Conservation (phyloP, 2,329 filamentous ascomycete genomes). For the Trichoderma oligosporum region DNA sequence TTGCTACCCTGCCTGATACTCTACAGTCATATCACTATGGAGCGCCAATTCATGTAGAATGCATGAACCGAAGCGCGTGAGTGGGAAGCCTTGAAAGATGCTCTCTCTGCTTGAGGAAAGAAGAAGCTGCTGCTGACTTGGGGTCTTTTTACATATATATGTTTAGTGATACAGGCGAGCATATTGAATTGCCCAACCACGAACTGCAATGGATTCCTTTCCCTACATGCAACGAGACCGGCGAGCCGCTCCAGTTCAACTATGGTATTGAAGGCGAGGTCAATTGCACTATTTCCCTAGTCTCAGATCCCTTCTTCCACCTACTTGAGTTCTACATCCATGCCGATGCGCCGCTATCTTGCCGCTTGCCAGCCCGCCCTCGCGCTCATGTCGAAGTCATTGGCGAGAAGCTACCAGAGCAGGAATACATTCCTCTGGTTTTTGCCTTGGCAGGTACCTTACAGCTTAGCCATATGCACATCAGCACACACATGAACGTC, state of each 20-base stretch:
- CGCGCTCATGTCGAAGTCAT: constrained; percentile 51
- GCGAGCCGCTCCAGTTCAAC: constrained; percentile 72
- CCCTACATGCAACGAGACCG: constrained; percentile 84
- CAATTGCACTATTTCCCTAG: constrained; percentile 77
- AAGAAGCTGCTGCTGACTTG: neutral
- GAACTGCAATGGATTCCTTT: constrained; percentile 92
- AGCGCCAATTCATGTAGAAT: constrained; percentile 65
- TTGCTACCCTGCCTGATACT: constrained; percentile 37
- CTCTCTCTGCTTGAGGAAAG: too few species aligned
- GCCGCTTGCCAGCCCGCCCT: constrained; percentile 80
- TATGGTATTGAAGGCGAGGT: constrained; percentile 80
- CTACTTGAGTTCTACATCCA: constrained; percentile 97
- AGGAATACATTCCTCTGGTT: constrained; percentile 75
- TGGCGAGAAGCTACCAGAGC: constrained; percentile 47
- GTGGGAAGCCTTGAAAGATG: constrained; percentile 29
- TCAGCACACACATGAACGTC: constrained; percentile 86
- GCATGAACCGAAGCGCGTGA: constrained; percentile 70
- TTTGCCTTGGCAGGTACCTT: constrained; percentile 87
- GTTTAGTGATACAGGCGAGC: constrained; percentile 77
- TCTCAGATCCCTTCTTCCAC: constrained; percentile 79
- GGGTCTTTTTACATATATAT: neutral
- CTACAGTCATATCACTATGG: constrained; percentile 63
- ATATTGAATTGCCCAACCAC: constrained; percentile 75
- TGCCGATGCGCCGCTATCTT: constrained; percentile 88
- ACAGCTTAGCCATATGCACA: constrained; percentile 83